Evolutionary conservation across 495 filamentous ascomycete genomes (phyloP).

Genomic region (Neurospora sp.): DNA sequence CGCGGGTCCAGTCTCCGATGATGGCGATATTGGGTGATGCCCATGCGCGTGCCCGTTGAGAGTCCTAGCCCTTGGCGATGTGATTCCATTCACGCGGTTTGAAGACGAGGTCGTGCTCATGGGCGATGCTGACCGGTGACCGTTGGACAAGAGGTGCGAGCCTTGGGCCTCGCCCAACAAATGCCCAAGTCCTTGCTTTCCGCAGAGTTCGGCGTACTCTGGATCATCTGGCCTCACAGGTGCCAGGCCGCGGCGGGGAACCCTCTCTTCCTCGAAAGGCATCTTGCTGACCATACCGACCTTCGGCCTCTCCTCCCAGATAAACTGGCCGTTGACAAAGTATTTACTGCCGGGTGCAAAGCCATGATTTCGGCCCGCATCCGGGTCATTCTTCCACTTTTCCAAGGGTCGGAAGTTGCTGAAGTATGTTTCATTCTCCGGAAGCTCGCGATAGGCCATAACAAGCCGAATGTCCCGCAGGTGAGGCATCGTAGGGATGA

Average conservation of each 20-base stretch:
- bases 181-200: conserved; percentile 35
- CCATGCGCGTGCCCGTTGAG: conserved; percentile 12
- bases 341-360: conserved; percentile 39
- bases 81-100: neutral
- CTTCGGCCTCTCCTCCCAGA: conserved; percentile 30
- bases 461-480: conserved; percentile 50
- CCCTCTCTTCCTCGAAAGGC: conserved; percentile 36
- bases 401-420: conserved; percentile 24
- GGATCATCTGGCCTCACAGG: conserved; percentile 35
- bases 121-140: conserved; percentile 21
- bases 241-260: conserved; percentile 36
- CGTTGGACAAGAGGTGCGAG: conserved; percentile 23
- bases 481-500: conserved; percentile 60
- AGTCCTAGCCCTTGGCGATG: neutral
- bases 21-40: conserved; percentile 22
- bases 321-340: conserved; percentile 35
- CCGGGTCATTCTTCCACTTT: conserved; percentile 46
- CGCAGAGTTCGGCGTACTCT: conserved; percentile 34
- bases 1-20: conserved; percentile 19
- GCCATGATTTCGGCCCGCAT: conserved; percentile 24
- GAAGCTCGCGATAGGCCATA: conserved; percentile 43
- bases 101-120: conserved; percentile 8
- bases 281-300: conserved; percentile 27
- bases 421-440: conserved; percentile 30
- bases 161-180: conserved; percentile 17